Percentiles rank a stretch among this genome's conserved stretches.
Evolutionary conservation across 208 protist genomes (phyloP).

Genomic region (Crithidia brevicula): DNA sequence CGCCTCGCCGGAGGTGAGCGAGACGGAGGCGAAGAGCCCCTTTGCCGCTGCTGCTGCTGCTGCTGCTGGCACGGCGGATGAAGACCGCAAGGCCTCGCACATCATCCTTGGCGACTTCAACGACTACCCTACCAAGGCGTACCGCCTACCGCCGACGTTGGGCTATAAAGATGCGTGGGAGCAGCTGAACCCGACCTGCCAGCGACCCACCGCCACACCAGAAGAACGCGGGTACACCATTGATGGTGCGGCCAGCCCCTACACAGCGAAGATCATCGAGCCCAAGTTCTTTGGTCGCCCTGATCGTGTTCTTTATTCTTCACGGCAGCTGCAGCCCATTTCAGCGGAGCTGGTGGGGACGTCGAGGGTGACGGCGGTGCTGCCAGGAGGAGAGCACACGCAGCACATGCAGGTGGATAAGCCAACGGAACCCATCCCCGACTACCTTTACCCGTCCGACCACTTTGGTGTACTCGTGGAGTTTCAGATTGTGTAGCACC

Average conservation of each 20-base stretch:
- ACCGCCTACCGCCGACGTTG: constrained; percentile 40
- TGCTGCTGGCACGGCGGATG: background rate
- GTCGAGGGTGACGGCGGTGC: constrained; percentile 36
- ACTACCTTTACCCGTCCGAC: constrained; percentile 61
- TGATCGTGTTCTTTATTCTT: constrained; percentile 50
- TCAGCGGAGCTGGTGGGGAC: constrained; percentile 52
- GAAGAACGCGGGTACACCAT: constrained; percentile 60
- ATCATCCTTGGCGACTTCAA: constrained; percentile 70
- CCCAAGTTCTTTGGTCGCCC: constrained; percentile 62
- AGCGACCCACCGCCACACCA: background rate
- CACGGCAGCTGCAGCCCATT: constrained; percentile 49
- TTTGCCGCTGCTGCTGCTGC: background rate
- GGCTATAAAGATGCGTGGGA: constrained; percentile 60
- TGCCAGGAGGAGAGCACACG: constrained; percentile 17
- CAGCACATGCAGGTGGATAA: constrained; percentile 42
- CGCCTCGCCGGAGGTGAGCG: too few relatives aligned
- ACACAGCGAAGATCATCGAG: constrained; percentile 63
- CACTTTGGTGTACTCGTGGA: constrained; percentile 63
- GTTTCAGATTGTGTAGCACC: constrained; percentile 59
- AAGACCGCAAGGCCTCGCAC: constrained; percentile 1
- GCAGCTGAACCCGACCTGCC: constrained; percentile 33
- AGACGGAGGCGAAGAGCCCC: too few relatives aligned
- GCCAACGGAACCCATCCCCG: constrained; percentile 40
- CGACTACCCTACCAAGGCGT: constrained; percentile 46
- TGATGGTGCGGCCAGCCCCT: constrained; percentile 46